Base-by-base conservation (phyloP, 176 grass and related monocot species). In the Juncus effusus region DNA sequence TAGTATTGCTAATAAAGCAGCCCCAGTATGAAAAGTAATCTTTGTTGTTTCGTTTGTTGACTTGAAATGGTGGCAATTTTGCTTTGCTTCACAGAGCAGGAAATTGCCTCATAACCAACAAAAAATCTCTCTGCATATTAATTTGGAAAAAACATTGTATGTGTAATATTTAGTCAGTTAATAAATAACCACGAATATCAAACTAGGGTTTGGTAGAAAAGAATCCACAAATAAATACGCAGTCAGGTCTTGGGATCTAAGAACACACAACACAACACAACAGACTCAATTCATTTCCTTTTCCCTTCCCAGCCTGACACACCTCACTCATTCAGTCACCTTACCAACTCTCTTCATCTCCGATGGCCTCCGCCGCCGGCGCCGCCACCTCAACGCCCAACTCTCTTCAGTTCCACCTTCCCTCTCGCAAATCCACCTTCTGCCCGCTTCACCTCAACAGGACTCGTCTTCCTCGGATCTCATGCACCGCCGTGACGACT, bases 401-500 rank as follows among this genome's bases (percentile, higher is more conserved):
- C 63, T 83, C 87, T 61, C 63, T 96, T 56, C 81, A 79, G 40
- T 80, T 76, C 60, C 38, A 67, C 11, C 61, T 2, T 19, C 42
- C 76, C 3, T 8, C 70, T 3, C 57, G 67, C 10, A 73, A 36
- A 63, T 7, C 42, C 74, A 7, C 50, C 65, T 16, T 59, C 53
- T 60, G 42, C 16, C 19, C 54, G 6, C 49, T 58, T 66, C 51
- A 42, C 72, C 59, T n/a, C 62, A 16, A 70, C 63, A 14, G 66
- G 36, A 6, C 77, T 28, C 79, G 44, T 47, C 44, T 47, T 47
- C 44, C 44, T 61, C 69, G 49, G 74, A 89, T 93, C 75, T 80
- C 76, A 40, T 99, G 88, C 80, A 7, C 85, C 2, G 88, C 85
- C 56, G 75, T 89, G 28, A 74, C 78, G 10, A 37, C 77, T 44